Evolutionary conservation across 805 yeast species (phyloP).

Genomic region (Candida jianshihensis): DNA sequence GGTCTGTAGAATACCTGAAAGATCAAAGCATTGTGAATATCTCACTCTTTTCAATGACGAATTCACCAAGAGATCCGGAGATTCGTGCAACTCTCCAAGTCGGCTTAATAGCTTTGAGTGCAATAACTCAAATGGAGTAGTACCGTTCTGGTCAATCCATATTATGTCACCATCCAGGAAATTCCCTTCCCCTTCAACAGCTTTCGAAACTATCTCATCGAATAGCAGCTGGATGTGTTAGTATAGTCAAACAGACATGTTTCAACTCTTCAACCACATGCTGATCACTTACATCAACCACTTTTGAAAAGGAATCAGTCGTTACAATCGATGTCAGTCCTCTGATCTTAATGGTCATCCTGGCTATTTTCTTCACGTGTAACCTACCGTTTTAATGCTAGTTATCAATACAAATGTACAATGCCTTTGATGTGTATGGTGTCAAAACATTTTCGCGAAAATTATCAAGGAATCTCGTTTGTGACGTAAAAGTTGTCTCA

Average conservation of each 20-base stretch:
- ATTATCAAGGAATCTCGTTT: too few relatives aligned
- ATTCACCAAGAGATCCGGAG: too few relatives aligned
- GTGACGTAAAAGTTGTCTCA: too few relatives aligned
- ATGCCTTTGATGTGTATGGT: too few relatives aligned
- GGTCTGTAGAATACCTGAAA: background rate
- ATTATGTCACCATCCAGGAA: background rate
- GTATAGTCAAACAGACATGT: background rate
- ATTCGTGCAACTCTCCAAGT: too few relatives aligned
- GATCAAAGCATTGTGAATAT: conserved; percentile 1
- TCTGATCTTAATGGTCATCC: background rate
- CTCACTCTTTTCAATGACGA: background rate
- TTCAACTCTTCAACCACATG: too few relatives aligned
- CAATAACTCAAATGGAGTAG: conserved; percentile 1
- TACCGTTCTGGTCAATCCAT: conserved; percentile 1
- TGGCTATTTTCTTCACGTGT: background rate
- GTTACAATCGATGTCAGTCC: background rate
- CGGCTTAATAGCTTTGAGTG: background rate
- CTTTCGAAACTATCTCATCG: background rate
- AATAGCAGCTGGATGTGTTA: background rate
- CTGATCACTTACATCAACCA: too few relatives aligned
- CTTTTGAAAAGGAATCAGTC: too few relatives aligned
- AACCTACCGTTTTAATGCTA: too few relatives aligned
- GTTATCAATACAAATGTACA: too few relatives aligned
- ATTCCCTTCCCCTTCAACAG: background rate
- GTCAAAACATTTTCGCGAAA: too few relatives aligned